phyloP scores from a whole-genome alignment of 202 grass and related monocot species.

The Cymbopogon flexuosus region DNA sequence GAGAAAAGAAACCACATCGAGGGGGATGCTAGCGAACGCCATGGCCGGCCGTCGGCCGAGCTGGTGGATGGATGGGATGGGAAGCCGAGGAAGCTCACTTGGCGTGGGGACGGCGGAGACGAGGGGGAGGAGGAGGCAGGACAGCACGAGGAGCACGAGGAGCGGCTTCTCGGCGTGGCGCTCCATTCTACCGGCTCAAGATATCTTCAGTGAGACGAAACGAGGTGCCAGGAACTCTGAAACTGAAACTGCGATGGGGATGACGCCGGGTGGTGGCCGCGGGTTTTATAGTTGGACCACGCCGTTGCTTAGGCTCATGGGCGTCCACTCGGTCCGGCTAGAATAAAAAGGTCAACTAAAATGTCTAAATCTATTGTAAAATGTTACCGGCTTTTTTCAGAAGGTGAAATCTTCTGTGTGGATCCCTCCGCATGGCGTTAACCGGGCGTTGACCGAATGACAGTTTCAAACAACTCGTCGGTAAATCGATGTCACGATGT shows the following conservation, averaged over 20 bases:
- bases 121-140: constrained; percentile 12
- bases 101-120: constrained; percentile 27
- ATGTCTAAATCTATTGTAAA: neutral
- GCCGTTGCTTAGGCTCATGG: neutral
- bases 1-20: neutral
- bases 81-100: constrained; percentile 37
- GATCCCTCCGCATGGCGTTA: neutral
- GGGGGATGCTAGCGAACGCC: neutral
- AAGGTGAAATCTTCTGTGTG: constrained; percentile 5
- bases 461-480: neutral
- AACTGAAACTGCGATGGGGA: neutral
- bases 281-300: constrained; percentile 47
- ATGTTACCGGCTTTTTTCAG: constrained; percentile 1
- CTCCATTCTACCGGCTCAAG: constrained; percentile 20
- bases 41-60: neutral
- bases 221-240: neutral
- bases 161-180: neutral
- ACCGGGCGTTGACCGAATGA: neutral
- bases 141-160: constrained; percentile 12
- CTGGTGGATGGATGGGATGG: no score
- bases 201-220: neutral
- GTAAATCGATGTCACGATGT: neutral
- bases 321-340: neutral
- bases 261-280: neutral
- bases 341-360: constrained; percentile 20